Evolutionary conservation across 192 early-diverging fungal genomes (phyloP), one percentile per base, ranked within the genome.

Genomic region (Diversispora eburnea): DNA sequence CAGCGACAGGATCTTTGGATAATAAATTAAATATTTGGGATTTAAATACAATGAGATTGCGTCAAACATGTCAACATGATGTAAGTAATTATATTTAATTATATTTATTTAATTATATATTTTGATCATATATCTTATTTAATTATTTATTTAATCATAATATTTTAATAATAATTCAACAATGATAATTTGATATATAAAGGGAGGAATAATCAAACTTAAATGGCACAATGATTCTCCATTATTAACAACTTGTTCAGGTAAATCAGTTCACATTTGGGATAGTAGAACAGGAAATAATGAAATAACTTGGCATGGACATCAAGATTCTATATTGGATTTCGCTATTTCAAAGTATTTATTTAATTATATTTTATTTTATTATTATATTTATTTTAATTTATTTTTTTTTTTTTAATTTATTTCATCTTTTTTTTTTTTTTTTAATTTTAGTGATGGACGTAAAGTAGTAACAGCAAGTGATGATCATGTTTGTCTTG

Each of bases 1-100:
- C 90, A 7, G 93, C 95, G 0, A 94, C 93, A 4, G 93, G 89
- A 3, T 93, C 92, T 0, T 85, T 95, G 17, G 96, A 98, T 80
- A 92, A 93, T n/a, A 87, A 85, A 45, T 79, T 99, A 58, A 91
- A 86, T 55, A 87, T 99, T 72, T 98, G 96, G 95, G 98, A 99
- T 72, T 81, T 93, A n/a, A 87, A 86, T 64, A 88, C 88, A 0
- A 84, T 92, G 83, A 89, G 90, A 48, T 82, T 95, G 47, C 91
- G 96, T n/a, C 83, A 90, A 13, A 92, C 92, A 17, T 81, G 92
- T 42, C 75, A 83, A 19, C 97, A 99, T 79, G 87, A 92, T 42
- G 88, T 86, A 82, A 70, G 82, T 64, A 8, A 42, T 15, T 46
- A 25, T 10, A 10, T 58, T 39, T n/a, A n/a, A n/a, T n/a, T n/a